These are phyloP conservation scores for Apiotrichum porosum DNA, from an alignment of 1,284 basidiomycete species.

Conservation along the genomic window DNA sequence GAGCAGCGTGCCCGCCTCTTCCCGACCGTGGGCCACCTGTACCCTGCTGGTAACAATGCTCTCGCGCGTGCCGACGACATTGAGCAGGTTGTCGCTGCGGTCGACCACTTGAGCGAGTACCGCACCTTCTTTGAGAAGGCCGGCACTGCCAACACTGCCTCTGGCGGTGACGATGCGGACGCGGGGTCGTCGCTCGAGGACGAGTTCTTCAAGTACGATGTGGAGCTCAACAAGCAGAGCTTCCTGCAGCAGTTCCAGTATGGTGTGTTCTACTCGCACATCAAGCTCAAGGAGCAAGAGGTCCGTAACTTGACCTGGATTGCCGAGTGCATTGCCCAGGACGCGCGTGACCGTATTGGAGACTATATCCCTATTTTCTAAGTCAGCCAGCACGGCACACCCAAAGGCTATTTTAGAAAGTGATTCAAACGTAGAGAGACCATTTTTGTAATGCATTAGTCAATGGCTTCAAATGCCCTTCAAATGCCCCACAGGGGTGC, in stretches of 20 bases:
- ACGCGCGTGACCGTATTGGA: slow-evolving; percentile 80
- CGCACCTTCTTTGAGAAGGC: slow-evolving; percentile 77
- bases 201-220: slow-evolving; percentile 91
- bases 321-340: slow-evolving; percentile 92
- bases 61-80: slow-evolving; percentile 93
- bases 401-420: not conserved
- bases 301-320: slow-evolving; percentile 97
- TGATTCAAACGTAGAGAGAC: too few relatives aligned
- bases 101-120: slow-evolving; percentile 87
- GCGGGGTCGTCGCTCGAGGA: slow-evolving; percentile 67
- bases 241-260: slow-evolving; percentile 95
- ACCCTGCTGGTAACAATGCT: slow-evolving; percentile 91
- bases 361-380: slow-evolving; percentile 78
- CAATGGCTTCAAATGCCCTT: too few relatives aligned
- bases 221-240: slow-evolving; percentile 84
- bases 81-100: slow-evolving; percentile 83
- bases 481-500: too few relatives aligned
- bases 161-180: slow-evolving; percentile 30
- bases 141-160: slow-evolving; percentile 21
- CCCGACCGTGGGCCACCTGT: slow-evolving; percentile 87
- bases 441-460: not conserved
- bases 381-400: too few relatives aligned
- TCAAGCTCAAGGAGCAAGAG: slow-evolving; percentile 99
- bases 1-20: slow-evolving; percentile 95
- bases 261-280: slow-evolving; percentile 85